Base-by-base conservation (phyloP, 768 basidiomycete species). In the Scleroderma bovista region DNA sequence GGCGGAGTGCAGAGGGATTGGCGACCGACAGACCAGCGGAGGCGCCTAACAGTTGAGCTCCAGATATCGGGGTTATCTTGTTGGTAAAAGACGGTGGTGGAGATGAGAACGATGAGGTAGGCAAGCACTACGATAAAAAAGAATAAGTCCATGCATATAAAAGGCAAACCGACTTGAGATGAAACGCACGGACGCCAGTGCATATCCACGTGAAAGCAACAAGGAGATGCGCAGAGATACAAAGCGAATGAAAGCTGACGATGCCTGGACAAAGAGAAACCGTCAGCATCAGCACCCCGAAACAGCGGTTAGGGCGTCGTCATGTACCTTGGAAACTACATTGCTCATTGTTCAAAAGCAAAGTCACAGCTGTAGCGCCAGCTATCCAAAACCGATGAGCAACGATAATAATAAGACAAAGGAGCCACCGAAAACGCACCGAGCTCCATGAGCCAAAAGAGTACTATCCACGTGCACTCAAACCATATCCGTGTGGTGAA, bases 401-500 rank as follows among this genome's bases (percentile, higher is more conserved):
- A n/a, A 6, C 19, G 13, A n/a, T 11, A 40, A 22, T 51, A 13
- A 54, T 13, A 33, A 36, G 24, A 29, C 26, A 29, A 29, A 29
- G 34, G 24, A 24, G 44, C 3, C 15, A 37, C 44, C 12, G 17
- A 43, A 24, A 42, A 63, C 76, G 33, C 60, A 89, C 87, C 75
- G 5, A 88, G 68, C 54, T 84, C 69, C 67, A 87, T 64, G 12
- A 76, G 37, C 61, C 78, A 82, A 56, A 83, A 81, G 6, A 81
- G 16, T 1, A 70, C 68, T 32, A 81, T 67, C 86, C 85, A 88
- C 20, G 65, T 42, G 55, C 76, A 77, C 60, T 89, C 87, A 54
- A 88, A 84, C 83, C 83, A 86, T 15, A 88, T 79, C n/a, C 73
- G 75, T 20, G 76, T 75, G 19, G 80, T 73, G 39, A 84, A 61